Evolutionary conservation across 2,329 filamentous ascomycete species (phyloP), one percentile per base, ranked within the genome.

Genomic region (Neurospora sp.): DNA sequence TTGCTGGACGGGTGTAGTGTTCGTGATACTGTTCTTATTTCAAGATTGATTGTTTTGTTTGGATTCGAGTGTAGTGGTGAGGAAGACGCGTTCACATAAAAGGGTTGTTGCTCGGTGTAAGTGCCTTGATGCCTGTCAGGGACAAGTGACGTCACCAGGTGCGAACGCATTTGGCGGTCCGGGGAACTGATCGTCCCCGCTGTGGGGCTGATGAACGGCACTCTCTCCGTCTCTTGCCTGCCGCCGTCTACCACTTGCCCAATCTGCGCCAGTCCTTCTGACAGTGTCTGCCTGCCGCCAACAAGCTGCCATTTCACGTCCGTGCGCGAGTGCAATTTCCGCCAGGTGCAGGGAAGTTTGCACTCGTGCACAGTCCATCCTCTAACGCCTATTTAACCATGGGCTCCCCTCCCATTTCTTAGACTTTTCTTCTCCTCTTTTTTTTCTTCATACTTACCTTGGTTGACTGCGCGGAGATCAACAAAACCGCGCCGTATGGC

Each of bases 371-470:
- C 73, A 67, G 71, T 46, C 73, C 70, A 67, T 5, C 11, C 17
- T 0, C 10, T 6, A 6, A 5, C 2, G 2, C 9, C 40, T 73
- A 73, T 70, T 69, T 67, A 73, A 52, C 19, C 38, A 68, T 19
- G 28, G 11, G 42, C 1, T 0, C 58, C 40, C 67, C 23, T 19
- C 69, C 66, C 39, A 38, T 36, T 73, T 70, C 28, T 62, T 62
- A 33, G 28, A 3, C 15, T 62, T 62, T 62, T 62, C 52, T 71
- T 73, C 43, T 67, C 28, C 43, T 70, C 67, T 69, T 72, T 70
- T 73, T 72, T 40, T 73, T 73, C 69, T 69, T 73, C 68, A 72
- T 72, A 72, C 69, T 73, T 73, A 73, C 71, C 70, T 72, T 73
- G 72, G 71, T 73, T 70, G 69, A 70, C 67, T 71, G 68, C 71